These are phyloP conservation scores for Apiospora arundinis DNA, from an alignment of 2,329 filamentous ascomycete genomes.

Conservation along the genomic window DNA sequence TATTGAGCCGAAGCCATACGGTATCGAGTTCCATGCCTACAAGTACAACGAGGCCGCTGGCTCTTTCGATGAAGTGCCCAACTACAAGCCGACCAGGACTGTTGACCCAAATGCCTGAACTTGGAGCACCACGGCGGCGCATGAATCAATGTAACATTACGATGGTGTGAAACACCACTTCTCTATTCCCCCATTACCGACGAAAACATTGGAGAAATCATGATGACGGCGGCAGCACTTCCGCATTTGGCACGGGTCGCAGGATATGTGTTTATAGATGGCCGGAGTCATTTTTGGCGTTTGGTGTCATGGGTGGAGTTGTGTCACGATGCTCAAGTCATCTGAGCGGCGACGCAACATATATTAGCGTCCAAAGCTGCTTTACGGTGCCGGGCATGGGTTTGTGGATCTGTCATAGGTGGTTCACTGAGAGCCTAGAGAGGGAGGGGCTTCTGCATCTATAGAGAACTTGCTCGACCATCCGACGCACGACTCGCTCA, in stretches of 20 bases:
- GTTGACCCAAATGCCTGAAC: conserved; percentile 46
- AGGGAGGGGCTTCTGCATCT: not conserved
- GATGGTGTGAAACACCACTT: not conserved
- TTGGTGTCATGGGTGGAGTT: conserved; percentile 5
- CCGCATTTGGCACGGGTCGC: not conserved
- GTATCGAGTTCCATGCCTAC: conserved; percentile 96
- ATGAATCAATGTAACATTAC: conserved; percentile 12
- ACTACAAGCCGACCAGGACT: conserved; percentile 76
- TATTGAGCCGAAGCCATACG: conserved; percentile 96
- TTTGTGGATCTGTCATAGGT: not conserved
- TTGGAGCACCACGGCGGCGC: conserved; percentile 26
- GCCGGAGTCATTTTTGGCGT: conserved; percentile 12
- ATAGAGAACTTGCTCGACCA: conserved; percentile 3
- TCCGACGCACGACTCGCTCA: not conserved
- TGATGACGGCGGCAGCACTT: not conserved
- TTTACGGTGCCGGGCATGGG: not conserved
- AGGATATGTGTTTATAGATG: conserved; percentile 11
- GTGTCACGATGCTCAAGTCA: not conserved
- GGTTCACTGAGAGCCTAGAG: not conserved
- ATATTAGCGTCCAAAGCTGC: conserved; percentile 8
- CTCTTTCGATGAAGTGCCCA: conserved; percentile 85
- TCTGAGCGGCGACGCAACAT: conserved; percentile 5
- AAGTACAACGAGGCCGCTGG: conserved; percentile 79
- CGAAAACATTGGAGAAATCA: conserved; percentile 3
- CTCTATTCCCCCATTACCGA: not conserved